phyloP scores from a whole-genome alignment of 2,329 filamentous ascomycete genomes.

The Parafenestella ontariensis region DNA sequence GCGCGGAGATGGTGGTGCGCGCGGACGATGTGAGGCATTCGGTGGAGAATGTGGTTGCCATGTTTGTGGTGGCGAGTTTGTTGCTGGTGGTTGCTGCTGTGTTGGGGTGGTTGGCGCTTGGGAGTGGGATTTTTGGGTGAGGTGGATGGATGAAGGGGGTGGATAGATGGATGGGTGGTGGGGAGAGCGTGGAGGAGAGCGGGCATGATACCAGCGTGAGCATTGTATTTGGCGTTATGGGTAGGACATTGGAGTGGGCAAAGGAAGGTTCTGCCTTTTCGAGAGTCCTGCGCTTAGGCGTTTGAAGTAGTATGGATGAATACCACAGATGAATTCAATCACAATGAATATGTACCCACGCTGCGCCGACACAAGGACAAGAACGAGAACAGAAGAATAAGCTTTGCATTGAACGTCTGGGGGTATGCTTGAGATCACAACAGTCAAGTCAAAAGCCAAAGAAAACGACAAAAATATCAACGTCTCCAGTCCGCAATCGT shows the following conservation, averaged over 20 bases:
- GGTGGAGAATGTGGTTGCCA: slow-evolving; percentile 35
- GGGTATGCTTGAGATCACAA: background rate
- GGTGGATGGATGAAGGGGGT: background rate
- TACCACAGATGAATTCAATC: too few species aligned
- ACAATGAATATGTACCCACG: background rate
- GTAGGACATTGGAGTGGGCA: background rate
- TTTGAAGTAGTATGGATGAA: too few species aligned
- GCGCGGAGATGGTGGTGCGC: slow-evolving; percentile 13
- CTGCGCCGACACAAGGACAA: background rate
- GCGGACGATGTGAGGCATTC: slow-evolving; percentile 33
- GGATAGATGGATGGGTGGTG: too few species aligned
- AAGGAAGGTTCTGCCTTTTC: background rate
- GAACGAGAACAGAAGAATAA: background rate
- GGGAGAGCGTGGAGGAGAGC: too few species aligned
- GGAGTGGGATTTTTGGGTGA: slow-evolving; percentile 7
- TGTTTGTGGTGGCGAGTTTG: slow-evolving; percentile 29
- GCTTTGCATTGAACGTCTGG: background rate
- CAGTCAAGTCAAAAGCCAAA: background rate
- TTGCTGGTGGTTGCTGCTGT: slow-evolving; percentile 29
- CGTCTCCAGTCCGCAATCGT: too few species aligned
- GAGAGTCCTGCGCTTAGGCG: background rate
- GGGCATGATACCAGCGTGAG: background rate
- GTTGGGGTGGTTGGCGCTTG: slow-evolving; percentile 24
- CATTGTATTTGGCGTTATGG: background rate
- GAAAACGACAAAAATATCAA: background rate